Percentiles rank a stretch among this genome's conserved stretches.
phyloP scores from a whole-genome alignment of 2,329 filamentous ascomycete genomes.

The Lecanoromycetidae sp. region DNA sequence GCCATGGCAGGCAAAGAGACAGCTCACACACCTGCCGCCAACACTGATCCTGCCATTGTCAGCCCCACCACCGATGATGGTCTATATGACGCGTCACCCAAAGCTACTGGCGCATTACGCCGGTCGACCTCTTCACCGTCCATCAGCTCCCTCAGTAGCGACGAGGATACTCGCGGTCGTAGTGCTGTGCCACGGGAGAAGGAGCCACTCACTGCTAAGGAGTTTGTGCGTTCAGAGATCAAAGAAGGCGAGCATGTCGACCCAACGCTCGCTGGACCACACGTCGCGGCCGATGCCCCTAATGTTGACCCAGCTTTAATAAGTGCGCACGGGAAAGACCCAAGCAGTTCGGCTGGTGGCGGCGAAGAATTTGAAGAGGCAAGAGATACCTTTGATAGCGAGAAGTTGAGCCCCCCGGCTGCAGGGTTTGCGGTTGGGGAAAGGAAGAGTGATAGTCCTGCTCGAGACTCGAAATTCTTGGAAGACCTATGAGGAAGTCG shows the following conservation, averaged over 20 bases:
- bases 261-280: neutral
- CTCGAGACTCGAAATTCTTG: constrained; percentile 46
- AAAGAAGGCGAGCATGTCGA: constrained; percentile 17
- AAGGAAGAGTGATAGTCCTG: constrained; percentile 39
- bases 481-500: constrained; percentile 38
- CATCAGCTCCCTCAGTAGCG: constrained; percentile 26
- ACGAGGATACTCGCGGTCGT: constrained; percentile 17
- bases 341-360: constrained; percentile 18
- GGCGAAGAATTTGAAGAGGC: constrained; percentile 43
- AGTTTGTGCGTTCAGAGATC: constrained; percentile 7
- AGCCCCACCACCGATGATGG: constrained; percentile 6
- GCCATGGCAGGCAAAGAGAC: constrained; percentile 32
- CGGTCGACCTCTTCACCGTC: constrained; percentile 19
- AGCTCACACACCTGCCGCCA: neutral
- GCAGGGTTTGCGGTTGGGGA: constrained; percentile 21
- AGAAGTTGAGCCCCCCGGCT: constrained; percentile 30
- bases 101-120: constrained; percentile 12
- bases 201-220: neutral
- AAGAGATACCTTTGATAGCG: constrained; percentile 36
- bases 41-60: constrained; percentile 3
- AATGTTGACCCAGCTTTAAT: constrained; percentile 3
- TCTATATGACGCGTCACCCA: neutral
- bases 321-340: neutral
- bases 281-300: no score
- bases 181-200: constrained; percentile 7